These are phyloP conservation scores for Purshia tridentata DNA, from an alignment of 306 rosid species.

Conservation along the genomic window DNA sequence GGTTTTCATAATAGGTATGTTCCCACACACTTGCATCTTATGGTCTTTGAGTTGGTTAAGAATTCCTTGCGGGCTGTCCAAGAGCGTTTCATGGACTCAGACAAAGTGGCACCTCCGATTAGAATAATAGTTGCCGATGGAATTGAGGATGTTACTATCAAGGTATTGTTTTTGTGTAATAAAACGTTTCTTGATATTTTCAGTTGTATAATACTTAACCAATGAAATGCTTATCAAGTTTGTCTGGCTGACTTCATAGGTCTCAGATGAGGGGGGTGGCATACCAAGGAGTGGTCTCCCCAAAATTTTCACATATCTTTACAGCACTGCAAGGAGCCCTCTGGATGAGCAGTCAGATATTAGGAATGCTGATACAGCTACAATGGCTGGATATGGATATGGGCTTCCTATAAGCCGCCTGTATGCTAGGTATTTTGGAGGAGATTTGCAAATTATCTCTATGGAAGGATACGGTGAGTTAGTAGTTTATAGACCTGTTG, in stretches of 20 bases:
- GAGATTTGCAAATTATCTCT: conserved; percentile 87
- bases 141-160: conserved; percentile 83
- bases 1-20: conserved; percentile 58
- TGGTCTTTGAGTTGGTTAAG: conserved; percentile 96
- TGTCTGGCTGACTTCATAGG: conserved; percentile 38
- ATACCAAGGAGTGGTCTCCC: conserved; percentile 78
- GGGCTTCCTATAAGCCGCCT: conserved; percentile 86
- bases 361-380: conserved; percentile 55
- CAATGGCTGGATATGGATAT: conserved; percentile 94
- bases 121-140: conserved; percentile 95
- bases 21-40: conserved; percentile 90
- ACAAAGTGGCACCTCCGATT: conserved; percentile 66
- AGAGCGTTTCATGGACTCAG: conserved; percentile 80
- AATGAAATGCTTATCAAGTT: conserved; percentile 16
- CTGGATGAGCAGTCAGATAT: conserved; percentile 66
- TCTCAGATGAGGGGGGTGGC: conserved; percentile 93
- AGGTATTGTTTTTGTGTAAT: conserved; percentile 28
- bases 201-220: background rate
- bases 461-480: conserved; percentile 94
- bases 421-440: conserved; percentile 88
- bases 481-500: background rate
- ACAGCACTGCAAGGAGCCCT: conserved; percentile 82
- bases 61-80: conserved; percentile 96
- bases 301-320: conserved; percentile 85
- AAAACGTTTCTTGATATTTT: background rate